Percentiles rank a stretch among this genome's conserved stretches.
phyloP scores from a whole-genome alignment of 192 early-diverging fungal genomes.

The Rhizoclosmatium globosum region DNA sequence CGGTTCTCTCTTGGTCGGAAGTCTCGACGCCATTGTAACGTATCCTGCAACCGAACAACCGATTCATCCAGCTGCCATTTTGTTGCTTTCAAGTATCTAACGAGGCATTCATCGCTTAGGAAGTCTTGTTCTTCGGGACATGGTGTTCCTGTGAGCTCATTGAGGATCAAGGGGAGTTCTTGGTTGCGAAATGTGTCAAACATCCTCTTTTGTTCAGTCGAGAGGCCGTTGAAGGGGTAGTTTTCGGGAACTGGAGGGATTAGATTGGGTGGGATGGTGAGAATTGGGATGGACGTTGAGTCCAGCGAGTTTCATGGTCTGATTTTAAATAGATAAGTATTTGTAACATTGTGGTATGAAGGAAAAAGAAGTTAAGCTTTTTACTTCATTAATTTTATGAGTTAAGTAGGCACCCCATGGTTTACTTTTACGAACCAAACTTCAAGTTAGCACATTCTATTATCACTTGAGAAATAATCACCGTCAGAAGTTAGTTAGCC shows the following conservation, averaged over 20 bases:
- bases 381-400: no score
- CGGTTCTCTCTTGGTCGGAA: slow-evolving; percentile 73
- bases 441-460: no score
- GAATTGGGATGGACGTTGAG: slow-evolving; percentile 13
- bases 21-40: slow-evolving; percentile 80
- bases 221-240: slow-evolving; percentile 24
- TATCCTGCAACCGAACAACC: slow-evolving; percentile 70
- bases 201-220: background rate
- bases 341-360: no score
- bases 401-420: no score
- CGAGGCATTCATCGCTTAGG: slow-evolving; percentile 61
- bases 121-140: slow-evolving; percentile 43
- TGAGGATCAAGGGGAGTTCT: background rate
- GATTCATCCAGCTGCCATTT: slow-evolving; percentile 71
- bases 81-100: slow-evolving; percentile 72
- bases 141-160: background rate
- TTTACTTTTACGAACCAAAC: no score
- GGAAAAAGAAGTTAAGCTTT: no score
- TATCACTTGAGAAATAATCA: no score
- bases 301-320: no score
- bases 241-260: background rate
- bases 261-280: background rate
- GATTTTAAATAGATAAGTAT: no score
- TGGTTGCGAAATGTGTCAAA: background rate
- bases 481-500: no score